phyloP scores from a whole-genome alignment of 495 filamentous ascomycete species.

The Podospora australis region DNA sequence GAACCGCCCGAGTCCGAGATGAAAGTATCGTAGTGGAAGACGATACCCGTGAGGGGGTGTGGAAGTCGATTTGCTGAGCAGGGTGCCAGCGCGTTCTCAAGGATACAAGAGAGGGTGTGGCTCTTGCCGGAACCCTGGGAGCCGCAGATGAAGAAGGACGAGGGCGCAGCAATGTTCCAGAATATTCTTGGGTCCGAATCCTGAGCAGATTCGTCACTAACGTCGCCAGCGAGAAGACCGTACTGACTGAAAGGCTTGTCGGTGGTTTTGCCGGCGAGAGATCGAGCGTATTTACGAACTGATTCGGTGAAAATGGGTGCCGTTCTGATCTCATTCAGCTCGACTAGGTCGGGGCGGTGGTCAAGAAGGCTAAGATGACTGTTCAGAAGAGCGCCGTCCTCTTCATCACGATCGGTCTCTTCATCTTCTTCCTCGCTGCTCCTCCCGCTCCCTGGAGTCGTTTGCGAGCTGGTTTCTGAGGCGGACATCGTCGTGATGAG shows the following conservation, averaged over 20 bases:
- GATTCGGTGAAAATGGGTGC: constrained; percentile 35
- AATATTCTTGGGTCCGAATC: constrained; percentile 48
- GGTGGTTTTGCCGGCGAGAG: not conserved
- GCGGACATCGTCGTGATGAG: too few species aligned
- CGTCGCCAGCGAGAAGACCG: constrained; percentile 34
- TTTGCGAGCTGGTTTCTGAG: too few species aligned
- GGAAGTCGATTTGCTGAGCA: constrained; percentile 33
- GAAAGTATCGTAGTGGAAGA: constrained; percentile 65
- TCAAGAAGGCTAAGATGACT: constrained; percentile 17
- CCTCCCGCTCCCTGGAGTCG: too few species aligned
- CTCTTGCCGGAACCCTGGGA: constrained; percentile 72
- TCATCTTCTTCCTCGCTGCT: not conserved
- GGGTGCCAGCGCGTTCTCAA: constrained; percentile 55
- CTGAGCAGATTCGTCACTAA: constrained; percentile 3
- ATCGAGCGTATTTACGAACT: constrained; percentile 25
- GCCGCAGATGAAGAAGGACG: constrained; percentile 69
- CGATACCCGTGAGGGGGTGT: constrained; percentile 54
- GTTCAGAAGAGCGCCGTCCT: constrained; percentile 1
- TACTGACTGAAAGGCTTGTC: constrained; percentile 32
- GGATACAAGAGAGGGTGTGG: constrained; percentile 63
- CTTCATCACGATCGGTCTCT: not conserved
- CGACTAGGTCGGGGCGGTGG: constrained; percentile 15
- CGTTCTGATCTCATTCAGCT: constrained; percentile 28
- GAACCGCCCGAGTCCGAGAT: constrained; percentile 46
- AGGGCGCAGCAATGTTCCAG: constrained; percentile 62